A percentile compares a stretch with the other conserved stretches of the same genome.
Evolutionary conservation across 2,329 filamentous ascomycete genomes (phyloP).

Genomic region (Alternaria infectoria): DNA sequence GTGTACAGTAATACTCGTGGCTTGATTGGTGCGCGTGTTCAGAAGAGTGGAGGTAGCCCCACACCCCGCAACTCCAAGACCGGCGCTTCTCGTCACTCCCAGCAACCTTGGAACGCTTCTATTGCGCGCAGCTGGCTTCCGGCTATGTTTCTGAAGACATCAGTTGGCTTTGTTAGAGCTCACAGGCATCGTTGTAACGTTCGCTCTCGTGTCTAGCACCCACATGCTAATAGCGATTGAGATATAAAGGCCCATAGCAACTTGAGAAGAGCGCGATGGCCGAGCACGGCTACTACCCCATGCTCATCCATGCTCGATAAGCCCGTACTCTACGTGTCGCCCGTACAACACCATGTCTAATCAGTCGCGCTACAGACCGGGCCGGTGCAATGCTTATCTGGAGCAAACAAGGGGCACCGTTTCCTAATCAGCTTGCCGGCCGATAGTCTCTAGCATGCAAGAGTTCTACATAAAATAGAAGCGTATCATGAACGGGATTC

Average conservation of each 20-base stretch:
- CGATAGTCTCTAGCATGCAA: not conserved
- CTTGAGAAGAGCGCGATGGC: not conserved
- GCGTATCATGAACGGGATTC: not conserved
- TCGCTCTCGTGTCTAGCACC: not conserved
- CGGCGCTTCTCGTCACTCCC: not conserved
- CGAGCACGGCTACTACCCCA: not conserved
- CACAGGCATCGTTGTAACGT: not conserved
- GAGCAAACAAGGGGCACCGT: not conserved
- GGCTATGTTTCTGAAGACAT: not conserved
- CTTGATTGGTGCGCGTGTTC: not conserved
- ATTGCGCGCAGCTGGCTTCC: not conserved
- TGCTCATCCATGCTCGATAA: not conserved
- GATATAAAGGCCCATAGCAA: not conserved
- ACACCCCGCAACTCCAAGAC: not conserved
- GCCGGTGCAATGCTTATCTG: slow-evolving; percentile 7
- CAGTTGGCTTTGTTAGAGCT: not conserved
- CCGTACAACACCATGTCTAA: not conserved
- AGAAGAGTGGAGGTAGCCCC: not conserved
- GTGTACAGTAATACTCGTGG: not conserved
- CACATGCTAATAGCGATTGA: not conserved
- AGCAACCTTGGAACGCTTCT: not conserved
- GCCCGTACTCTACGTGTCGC: not conserved
- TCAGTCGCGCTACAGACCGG: slow-evolving; percentile 5
- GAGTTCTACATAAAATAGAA: not conserved
- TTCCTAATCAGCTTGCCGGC: not conserved